Evolutionary conservation across 2,329 filamentous ascomycete species (phyloP), one percentile per base, ranked within the genome.

Genomic region (Pestalotiopsis sp.): DNA sequence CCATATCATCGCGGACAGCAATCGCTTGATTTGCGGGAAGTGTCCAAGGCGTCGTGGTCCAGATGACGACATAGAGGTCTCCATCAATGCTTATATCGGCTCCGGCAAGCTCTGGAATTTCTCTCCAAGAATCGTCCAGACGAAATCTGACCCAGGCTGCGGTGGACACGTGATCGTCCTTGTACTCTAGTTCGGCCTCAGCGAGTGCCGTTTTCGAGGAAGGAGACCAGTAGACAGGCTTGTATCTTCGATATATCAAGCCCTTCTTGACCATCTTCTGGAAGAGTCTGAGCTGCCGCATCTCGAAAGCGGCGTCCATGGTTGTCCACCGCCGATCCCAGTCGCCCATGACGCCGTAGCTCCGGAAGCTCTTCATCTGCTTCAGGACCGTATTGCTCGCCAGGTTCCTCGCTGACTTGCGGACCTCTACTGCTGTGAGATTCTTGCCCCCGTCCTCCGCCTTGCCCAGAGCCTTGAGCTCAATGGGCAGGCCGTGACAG

Each of bases 11-110:
- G 74, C 94, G 90, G 45, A 98, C 87, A 2, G 94, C 95, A 78
- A 99, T 94, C 0, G 93, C 95, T 77, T 90, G 90, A 78, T 99
- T 99, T 2, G 95, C 95, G 0, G 96, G 95, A 4, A 99, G 84
- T 0, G 96, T 99, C 96, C 96, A 99, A 0, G 96, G 96, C 0
- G 96, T 99, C 0, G 96, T 99, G 2, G 96, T 99, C 96, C 96
- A 99, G 65, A 98, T 93, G n/a, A 96, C 87, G n/a, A 92, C 93
- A 78, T 87, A 92, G 12, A 98, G 77, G 4, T 84, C 81, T 4
- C 85, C 84, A 5, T 80, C 72, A 31, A 87, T 79, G 4, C 76
- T 73, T 12, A 75, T 75, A 57, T 84, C 71, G 25, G 87, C 78
- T 3, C 72, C 70, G 27, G 78, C 73, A 64, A 87, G 74, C 12